These are phyloP conservation scores for Dryas integrifolia DNA, from an alignment of 331 rosid genomes.

Conservation along the genomic window DNA sequence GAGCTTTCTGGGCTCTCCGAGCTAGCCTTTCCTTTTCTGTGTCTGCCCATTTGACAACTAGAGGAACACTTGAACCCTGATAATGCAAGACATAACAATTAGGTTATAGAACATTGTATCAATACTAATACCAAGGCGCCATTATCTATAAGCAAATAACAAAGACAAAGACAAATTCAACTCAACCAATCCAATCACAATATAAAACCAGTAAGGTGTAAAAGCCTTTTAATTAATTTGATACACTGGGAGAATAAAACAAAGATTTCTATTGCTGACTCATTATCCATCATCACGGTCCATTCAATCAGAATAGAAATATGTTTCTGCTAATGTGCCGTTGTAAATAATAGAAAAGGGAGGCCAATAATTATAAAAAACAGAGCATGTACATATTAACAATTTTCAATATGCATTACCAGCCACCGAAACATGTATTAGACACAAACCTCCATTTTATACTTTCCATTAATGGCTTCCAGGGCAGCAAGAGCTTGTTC, in stretches of 20 bases:
- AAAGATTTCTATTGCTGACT: background rate
- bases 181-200: constrained; percentile 5
- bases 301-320: background rate
- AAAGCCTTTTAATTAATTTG: background rate
- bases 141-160: background rate
- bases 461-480: constrained; percentile 85
- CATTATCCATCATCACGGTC: background rate
- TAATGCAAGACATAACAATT: constrained; percentile 27
- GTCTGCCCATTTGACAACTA: constrained; percentile 99
- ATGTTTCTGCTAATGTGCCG: background rate
- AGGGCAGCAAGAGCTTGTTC: constrained; percentile 93
- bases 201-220: background rate
- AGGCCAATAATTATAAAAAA: background rate
- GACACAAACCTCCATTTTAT: constrained; percentile 87
- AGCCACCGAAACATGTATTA: constrained; percentile 9
- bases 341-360: background rate
- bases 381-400: background rate
- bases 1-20: constrained; percentile 93
- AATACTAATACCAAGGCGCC: background rate
- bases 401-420: constrained; percentile 13
- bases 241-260: background rate
- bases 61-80: constrained; percentile 95
- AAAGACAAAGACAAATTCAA: constrained; percentile 18
- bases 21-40: constrained; percentile 99
- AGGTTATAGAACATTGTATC: constrained; percentile 23